Evolutionary conservation across 2,329 filamentous ascomycete genomes (phyloP).

Genomic region (Penicillium decumbens): DNA sequence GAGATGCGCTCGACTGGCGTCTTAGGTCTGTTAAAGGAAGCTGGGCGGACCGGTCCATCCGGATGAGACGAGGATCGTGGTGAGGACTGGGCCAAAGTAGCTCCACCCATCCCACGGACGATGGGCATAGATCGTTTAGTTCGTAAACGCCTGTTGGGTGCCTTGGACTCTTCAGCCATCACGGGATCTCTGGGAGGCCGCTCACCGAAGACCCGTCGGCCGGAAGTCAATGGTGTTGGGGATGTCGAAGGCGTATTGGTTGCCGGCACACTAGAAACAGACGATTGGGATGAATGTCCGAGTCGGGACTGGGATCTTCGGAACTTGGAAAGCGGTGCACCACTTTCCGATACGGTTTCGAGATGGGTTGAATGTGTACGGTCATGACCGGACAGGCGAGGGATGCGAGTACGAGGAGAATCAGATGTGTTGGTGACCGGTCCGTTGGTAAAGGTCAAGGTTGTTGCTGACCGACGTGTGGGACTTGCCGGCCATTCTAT

Average conservation of each 20-base stretch:
- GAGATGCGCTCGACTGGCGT: slow-evolving; percentile 62
- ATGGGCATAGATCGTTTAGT: slow-evolving; percentile 59
- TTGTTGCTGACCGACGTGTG: slow-evolving; percentile 66
- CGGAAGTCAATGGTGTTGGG: slow-evolving; percentile 56
- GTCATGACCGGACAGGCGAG: slow-evolving; percentile 69
- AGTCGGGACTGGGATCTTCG: slow-evolving; percentile 64
- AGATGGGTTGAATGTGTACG: slow-evolving; percentile 65
- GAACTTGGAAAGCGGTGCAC: slow-evolving; percentile 62
- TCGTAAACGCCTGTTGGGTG: slow-evolving; percentile 53
- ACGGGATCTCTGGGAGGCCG: slow-evolving; percentile 34
- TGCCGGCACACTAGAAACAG: slow-evolving; percentile 59
- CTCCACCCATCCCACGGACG: slow-evolving; percentile 46
- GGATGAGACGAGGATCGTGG: slow-evolving; percentile 38
- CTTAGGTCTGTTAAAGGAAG: slow-evolving; percentile 52
- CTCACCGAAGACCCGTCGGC: slow-evolving; percentile 54
- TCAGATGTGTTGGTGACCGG: slow-evolving; percentile 70
- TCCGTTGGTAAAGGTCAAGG: slow-evolving; percentile 87
- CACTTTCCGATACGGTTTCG: slow-evolving; percentile 90
- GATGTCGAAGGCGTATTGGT: slow-evolving; percentile 57
- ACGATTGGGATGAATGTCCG: slow-evolving; percentile 64
- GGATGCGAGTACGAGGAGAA: slow-evolving; percentile 63
- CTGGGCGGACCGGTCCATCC: slow-evolving; percentile 30
- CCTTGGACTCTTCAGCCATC: slow-evolving; percentile 46
- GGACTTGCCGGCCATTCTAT: slow-evolving; percentile 65
- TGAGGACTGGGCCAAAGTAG: slow-evolving; percentile 29